Evolutionary conservation across 192 early-diverging fungal species (phyloP).

Genomic region (Backusella sp.): DNA sequence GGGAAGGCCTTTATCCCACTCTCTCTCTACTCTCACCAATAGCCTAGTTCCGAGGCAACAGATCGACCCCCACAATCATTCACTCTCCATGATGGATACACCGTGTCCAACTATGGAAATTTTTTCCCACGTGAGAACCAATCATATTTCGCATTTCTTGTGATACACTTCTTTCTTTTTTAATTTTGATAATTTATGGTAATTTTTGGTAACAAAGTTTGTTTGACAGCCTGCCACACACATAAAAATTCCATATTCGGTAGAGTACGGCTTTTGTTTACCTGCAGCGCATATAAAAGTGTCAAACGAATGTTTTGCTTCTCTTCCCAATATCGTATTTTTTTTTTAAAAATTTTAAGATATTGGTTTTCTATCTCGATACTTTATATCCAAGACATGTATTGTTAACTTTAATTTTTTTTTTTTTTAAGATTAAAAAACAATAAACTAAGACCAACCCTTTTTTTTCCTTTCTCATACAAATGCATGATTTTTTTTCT

Average conservation of each 20-base stretch:
- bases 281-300: background rate
- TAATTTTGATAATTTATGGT: background rate
- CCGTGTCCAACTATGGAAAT: constrained; percentile 5
- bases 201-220: constrained; percentile 1
- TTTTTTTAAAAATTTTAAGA: background rate
- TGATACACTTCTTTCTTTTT: background rate
- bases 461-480: background rate
- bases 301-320: background rate
- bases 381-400: background rate
- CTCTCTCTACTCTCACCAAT: constrained; percentile 8
- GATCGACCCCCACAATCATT: constrained; percentile 6
- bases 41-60: constrained; percentile 7
- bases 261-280: constrained; percentile 6
- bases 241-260: constrained; percentile 3
- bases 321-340: background rate
- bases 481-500: background rate
- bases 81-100: constrained; percentile 1
- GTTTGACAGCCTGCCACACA: constrained; percentile 7
- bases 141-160: background rate
- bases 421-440: background rate
- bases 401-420: background rate
- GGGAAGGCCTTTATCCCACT: background rate
- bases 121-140: constrained; percentile 8
- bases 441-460: background rate
- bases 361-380: too few relatives aligned